Evolutionary conservation across 108 stramenopile genomes (phyloP).

Genomic region (Fragilariopsis cylindrus): DNA sequence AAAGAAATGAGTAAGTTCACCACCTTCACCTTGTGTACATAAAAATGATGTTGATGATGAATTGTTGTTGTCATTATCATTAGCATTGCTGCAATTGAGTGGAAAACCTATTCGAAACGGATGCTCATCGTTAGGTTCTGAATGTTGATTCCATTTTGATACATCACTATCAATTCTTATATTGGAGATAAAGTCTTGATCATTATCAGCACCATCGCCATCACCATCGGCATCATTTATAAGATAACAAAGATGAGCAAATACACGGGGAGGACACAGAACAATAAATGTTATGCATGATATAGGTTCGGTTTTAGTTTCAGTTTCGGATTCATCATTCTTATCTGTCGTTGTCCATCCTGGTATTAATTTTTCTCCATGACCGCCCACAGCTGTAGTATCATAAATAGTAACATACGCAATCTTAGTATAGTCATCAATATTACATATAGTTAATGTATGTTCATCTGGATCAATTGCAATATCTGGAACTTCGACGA

Average conservation of each 20-base stretch:
- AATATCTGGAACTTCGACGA: conserved; percentile 43
- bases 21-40: conserved; percentile 83
- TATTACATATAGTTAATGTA: conserved; percentile 56
- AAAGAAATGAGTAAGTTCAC: conserved; percentile 86
- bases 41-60: conserved; percentile 37
- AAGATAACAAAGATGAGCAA: conserved; percentile 67
- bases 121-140: conserved; percentile 64
- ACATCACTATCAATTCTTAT: conserved; percentile 78
- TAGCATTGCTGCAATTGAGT: conserved; percentile 32
- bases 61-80: not conserved
- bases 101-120: conserved; percentile 60
- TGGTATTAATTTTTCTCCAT: conserved; percentile 14
- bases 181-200: not conserved
- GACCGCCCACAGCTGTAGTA: conserved; percentile 19
- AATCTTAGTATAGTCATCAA: conserved; percentile 28
- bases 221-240: conserved; percentile 30
- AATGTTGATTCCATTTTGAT: conserved; percentile 63
- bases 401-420: conserved; percentile 55
- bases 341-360: conserved; percentile 30
- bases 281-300: conserved; percentile 79
- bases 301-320: conserved; percentile 1
- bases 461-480: conserved; percentile 54
- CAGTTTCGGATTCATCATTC: conserved; percentile 16
- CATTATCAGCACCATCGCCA: not conserved
- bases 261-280: conserved; percentile 71